Evolutionary conservation across 1,139 yeast species (phyloP), one percentile per base, ranked within the genome.

Genomic region (Protomyces macrosporus): DNA sequence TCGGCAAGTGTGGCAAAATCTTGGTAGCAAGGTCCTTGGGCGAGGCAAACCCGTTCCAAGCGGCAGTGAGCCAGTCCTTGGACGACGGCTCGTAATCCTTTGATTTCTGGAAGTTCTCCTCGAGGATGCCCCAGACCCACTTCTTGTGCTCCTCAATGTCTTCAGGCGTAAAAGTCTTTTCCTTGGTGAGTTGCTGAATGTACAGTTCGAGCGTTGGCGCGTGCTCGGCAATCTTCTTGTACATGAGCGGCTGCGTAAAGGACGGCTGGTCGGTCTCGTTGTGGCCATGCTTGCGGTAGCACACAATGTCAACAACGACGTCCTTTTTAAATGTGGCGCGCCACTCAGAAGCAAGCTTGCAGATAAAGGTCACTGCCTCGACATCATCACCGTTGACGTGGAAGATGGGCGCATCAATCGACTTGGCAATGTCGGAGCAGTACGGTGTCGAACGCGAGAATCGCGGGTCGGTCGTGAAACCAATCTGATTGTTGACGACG

Each of bases 181-280:
- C 98, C 53, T 82, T 79, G 68, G 90, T 75, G 74, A 93, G 84
- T 79, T 90, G 83, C 66, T 86, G 83, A 68, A 88, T 82, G 81
- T 93, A 93, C 75, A 86, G 82, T 73, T 91, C 96, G 71, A 93
- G 82, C 64, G 91, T 96, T 60, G 91, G 85, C 76, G 85, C 84
- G 85, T 91, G 93, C 75, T 88, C 82, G 65, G 95, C 90, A 75
- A 93, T 88, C 79, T 83, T 84, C 77, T 89, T 80, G 82, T 93
- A 93, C 99, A 93, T 93, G 72, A 90, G 79, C 60, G 99, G 99
- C 79, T 93, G 99, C 55, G 99, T 93, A 84, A 93, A 93, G 55
- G 96, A 81, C 66, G 99, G 98, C 81, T 93, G 98, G 79, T 93
- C 99, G 70, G 98, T 93, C 82, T 93, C 99, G 77, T 93, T 93